phyloP scores from a whole-genome alignment of 495 filamentous ascomycete species.

The Cudoniella acicularis region DNA sequence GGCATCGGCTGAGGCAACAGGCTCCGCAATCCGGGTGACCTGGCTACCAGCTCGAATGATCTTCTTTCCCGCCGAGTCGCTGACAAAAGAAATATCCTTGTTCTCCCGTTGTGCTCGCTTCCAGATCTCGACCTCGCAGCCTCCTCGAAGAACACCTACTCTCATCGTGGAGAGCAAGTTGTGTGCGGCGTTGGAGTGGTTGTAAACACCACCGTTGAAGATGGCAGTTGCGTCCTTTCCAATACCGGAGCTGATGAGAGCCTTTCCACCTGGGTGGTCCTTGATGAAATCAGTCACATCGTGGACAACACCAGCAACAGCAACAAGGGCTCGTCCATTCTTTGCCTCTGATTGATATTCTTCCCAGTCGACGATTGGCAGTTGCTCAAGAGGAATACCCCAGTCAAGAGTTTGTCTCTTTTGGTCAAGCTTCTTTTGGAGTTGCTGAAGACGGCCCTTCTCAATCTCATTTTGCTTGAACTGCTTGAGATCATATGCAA shows the following conservation, averaged over 20 bases:
- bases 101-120: conserved; percentile 90
- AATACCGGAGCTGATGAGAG: conserved; percentile 85
- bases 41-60: conserved; percentile 90
- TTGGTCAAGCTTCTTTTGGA: conserved; percentile 99
- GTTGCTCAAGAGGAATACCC: conserved; percentile 89
- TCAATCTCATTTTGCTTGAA: conserved; percentile 98
- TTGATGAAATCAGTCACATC: conserved; percentile 94
- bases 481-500: conserved; percentile 94
- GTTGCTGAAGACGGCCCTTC: conserved; percentile 95
- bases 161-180: conserved; percentile 96
- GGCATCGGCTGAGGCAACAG: conserved; percentile 67
- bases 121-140: conserved; percentile 98
- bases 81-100: conserved; percentile 75
- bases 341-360: conserved; percentile 86
- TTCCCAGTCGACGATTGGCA: conserved; percentile 96
- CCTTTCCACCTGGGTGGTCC: conserved; percentile 95
- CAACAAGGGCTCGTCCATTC: conserved; percentile 82
- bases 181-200: conserved; percentile 96
- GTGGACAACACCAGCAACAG: conserved; percentile 93
- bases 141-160: conserved; percentile 92
- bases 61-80: conserved; percentile 74
- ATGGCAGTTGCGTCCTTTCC: conserved; percentile 98
- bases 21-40: conserved; percentile 76
- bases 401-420: conserved; percentile 90
- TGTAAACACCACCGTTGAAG: conserved; percentile 99